Conservation (phyloP, 192 early-diverging fungal species). For the Rhizophagus clarus region DNA sequence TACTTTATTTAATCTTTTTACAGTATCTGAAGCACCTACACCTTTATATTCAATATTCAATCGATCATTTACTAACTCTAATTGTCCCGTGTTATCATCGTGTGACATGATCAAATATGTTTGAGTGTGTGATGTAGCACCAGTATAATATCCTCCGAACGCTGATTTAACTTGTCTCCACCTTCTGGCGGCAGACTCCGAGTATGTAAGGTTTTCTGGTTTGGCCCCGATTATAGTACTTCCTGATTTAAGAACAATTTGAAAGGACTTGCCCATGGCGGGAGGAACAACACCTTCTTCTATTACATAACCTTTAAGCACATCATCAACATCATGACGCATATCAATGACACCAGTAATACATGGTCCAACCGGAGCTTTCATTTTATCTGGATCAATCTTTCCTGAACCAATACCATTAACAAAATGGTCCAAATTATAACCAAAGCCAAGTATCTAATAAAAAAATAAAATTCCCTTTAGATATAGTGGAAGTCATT, state of each 20-base stretch:
- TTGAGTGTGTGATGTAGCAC: conserved; percentile 48
- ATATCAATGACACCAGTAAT: conserved; percentile 51
- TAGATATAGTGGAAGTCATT: neutral
- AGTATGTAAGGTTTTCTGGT: conserved; percentile 30
- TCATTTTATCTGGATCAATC: conserved; percentile 34
- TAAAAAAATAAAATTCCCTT: neutral
- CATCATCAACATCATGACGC: conserved; percentile 37
- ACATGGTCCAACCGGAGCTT: conserved; percentile 39
- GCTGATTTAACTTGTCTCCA: conserved; percentile 37
- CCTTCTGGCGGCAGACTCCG: conserved; percentile 34
- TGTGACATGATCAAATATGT: conserved; percentile 54
- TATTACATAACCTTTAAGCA: conserved; percentile 48
- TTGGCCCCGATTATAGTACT: conserved; percentile 28
- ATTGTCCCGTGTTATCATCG: conserved; percentile 44
- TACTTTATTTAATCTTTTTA: conserved; percentile 36
- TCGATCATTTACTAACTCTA: conserved; percentile 39
- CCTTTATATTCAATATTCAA: conserved; percentile 40
- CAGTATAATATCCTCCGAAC: conserved; percentile 38
- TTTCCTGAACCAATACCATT: conserved; percentile 40
- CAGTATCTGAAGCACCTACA: conserved; percentile 36
- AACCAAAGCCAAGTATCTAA: conserved; percentile 29
- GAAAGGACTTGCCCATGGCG: conserved; percentile 30
- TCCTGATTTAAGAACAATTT: conserved; percentile 26
- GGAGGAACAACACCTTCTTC: conserved; percentile 48
- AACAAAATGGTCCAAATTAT: conserved; percentile 22